Evolutionary conservation across 1,139 yeast genomes (phyloP).

Genomic region (Saccharomycopsis phalli): DNA sequence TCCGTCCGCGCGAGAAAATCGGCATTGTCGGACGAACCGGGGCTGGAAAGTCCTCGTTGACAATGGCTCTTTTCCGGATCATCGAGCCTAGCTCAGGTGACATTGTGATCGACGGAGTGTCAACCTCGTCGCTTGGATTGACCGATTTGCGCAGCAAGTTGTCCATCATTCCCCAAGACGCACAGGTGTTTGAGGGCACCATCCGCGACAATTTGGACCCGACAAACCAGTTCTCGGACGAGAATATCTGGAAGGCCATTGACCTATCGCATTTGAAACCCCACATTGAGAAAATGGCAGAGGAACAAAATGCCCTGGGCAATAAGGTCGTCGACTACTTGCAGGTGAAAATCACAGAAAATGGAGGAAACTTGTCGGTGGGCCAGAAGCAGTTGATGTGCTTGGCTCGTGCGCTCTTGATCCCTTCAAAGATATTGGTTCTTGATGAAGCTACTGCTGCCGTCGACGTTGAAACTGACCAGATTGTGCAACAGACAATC

Average conservation of each 20-base stretch:
- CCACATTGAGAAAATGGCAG: conserved; percentile 58
- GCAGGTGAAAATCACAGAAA: conserved; percentile 61
- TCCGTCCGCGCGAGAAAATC: conserved; percentile 73
- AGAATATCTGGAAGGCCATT: conserved; percentile 76
- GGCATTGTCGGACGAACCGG: conserved; percentile 97
- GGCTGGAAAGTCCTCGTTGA: conserved; percentile 91
- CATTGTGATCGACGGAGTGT: conserved; percentile 63
- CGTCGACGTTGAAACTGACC: conserved; percentile 92
- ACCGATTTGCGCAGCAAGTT: conserved; percentile 74
- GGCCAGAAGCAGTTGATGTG: conserved; percentile 94
- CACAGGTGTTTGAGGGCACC: conserved; percentile 92
- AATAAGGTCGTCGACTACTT: conserved; percentile 27
- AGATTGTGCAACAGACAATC: conserved; percentile 78
- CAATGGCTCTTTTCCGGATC: conserved; percentile 81
- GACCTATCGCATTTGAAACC: conserved; percentile 76
- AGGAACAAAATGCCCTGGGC: conserved; percentile 24
- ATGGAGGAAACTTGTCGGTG: conserved; percentile 81
- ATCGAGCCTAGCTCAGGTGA: conserved; percentile 64
- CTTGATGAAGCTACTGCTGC: conserved; percentile 99
- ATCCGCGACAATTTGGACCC: conserved; percentile 89
- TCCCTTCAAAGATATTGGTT: conserved; percentile 70
- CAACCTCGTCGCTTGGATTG: conserved; percentile 68
- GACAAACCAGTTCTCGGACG: conserved; percentile 56
- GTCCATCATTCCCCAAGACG: conserved; percentile 93
- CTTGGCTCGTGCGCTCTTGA: conserved; percentile 77